Evolutionary conservation across 1,284 basidiomycete species (phyloP), one percentile per base, ranked within the genome.

Genomic region (Dichomitus squalens): DNA sequence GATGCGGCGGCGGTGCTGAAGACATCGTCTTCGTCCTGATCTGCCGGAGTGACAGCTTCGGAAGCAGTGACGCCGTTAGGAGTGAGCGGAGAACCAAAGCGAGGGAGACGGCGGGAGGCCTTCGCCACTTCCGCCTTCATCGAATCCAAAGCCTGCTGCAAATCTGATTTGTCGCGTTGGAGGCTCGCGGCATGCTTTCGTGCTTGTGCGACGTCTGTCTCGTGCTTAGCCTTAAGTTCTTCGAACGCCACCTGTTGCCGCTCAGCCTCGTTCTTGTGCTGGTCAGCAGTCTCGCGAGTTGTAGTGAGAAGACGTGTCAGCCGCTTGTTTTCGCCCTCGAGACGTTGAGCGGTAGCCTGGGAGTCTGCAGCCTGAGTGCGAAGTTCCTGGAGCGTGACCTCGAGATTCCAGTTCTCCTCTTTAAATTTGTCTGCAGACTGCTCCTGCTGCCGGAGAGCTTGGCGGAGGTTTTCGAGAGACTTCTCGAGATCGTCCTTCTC

Each of bases 321-420:
- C 1, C 92, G 87, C 67, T 92, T 90, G 61, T 91, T 87, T 66
- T 98, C 96, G 38, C 83, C 76, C 68, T 96, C 93, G 16, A 92
- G 79, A 55, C 92, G 90, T 63, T 84, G 82, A 11, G 83, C 76
- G 23, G 85, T 79, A 7, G 83, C 74, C 61, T 92, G 88, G 1
- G 87, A 81, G 51, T 92, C 87, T 38, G 81, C 71, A 38, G 92
- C 79, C 64, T 92, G 85, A 0, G 85, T 76, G 39, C 89, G 87
- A 23, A 96, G 81, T 62, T 98, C 95, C 72, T 99, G 96, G 29
- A 95, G 80, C 21, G 85, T 85, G 47, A 98, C 93, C 77, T 98
- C 95, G 62, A 98, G 88, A 70, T 98, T 96, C 96, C 96, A 98
- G 73, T 97, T 98, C 76, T 96, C 95, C 74, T 98, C 95, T 77